These are phyloP conservation scores for Cudoniella acicularis DNA, from an alignment of 495 filamentous ascomycete genomes.

Conservation along the genomic window DNA sequence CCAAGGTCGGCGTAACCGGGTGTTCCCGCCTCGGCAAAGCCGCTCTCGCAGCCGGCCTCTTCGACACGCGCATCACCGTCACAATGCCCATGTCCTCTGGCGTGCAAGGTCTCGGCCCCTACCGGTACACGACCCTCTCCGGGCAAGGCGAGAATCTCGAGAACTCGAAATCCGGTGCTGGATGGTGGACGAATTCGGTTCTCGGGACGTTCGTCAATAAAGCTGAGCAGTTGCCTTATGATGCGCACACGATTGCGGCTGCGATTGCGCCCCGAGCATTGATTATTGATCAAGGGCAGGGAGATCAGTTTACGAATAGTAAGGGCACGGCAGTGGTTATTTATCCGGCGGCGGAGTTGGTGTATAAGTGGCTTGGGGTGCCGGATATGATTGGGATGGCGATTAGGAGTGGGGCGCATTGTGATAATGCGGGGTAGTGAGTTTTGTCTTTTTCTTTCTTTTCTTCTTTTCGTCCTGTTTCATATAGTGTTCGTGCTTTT, in stretches of 20 bases:
- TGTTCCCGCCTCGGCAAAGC: constrained; percentile 51
- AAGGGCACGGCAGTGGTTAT: constrained; percentile 47
- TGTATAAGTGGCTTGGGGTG: constrained; percentile 49
- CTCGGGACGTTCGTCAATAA: constrained; percentile 48
- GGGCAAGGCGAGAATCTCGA: constrained; percentile 52
- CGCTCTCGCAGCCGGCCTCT: constrained; percentile 46
- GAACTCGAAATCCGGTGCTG: constrained; percentile 50
- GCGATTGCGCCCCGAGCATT: constrained; percentile 50
- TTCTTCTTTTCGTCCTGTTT: no score
- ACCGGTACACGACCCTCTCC: constrained; percentile 46
- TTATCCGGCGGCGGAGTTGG: constrained; percentile 47
- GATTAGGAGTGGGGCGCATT: constrained; percentile 45
- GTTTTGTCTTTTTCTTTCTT: constrained; percentile 3
- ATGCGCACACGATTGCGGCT: constrained; percentile 50
- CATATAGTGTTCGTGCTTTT: no score
- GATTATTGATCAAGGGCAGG: constrained; percentile 45
- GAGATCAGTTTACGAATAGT: constrained; percentile 46
- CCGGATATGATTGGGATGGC: constrained; percentile 46
- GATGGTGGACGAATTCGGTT: constrained; percentile 47
- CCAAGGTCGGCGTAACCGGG: constrained; percentile 46
- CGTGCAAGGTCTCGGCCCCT: constrained; percentile 48
- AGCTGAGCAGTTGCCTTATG: constrained; percentile 44
- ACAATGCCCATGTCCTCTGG: constrained; percentile 55
- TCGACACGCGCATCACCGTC: constrained; percentile 49
- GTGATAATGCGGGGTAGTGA: constrained; percentile 32